Conservation (phyloP, 1,139 yeast genomes). For the Zygoascus sp. region DNA sequence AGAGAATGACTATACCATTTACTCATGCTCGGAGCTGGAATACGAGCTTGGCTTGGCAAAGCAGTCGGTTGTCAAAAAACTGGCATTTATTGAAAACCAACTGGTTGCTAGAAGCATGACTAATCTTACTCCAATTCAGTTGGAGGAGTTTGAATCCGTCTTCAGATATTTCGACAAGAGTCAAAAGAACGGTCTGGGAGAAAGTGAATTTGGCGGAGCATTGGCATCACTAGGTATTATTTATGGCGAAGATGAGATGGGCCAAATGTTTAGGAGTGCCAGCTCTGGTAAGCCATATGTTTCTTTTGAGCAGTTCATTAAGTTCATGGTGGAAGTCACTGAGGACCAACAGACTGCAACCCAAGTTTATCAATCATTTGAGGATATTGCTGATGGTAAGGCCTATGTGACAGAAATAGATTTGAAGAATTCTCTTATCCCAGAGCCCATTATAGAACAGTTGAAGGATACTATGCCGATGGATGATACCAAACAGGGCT, state of each 20-base stretch:
- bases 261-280: conserved; percentile 34
- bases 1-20: conserved; percentile 40
- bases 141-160: conserved; percentile 42
- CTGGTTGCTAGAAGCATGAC: conserved; percentile 39
- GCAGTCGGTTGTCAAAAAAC: conserved; percentile 37
- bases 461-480: conserved; percentile 33
- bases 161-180: conserved; percentile 40
- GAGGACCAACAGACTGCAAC: conserved; percentile 40
- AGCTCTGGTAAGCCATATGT: conserved; percentile 29
- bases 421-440: conserved; percentile 36
- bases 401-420: conserved; percentile 40
- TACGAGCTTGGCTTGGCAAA: conserved; percentile 39
- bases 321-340: conserved; percentile 39
- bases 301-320: conserved; percentile 39
- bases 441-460: conserved; percentile 35
- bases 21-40: conserved; percentile 39
- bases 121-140: conserved; percentile 39
- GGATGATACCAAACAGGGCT: conserved; percentile 28
- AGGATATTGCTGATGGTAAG: conserved; percentile 40
- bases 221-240: conserved; percentile 39
- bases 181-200: conserved; percentile 33
- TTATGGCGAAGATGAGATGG: conserved; percentile 37
- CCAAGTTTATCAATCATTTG: conserved; percentile 39
- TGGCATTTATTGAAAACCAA: conserved; percentile 40
- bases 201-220: conserved; percentile 40